These are phyloP conservation scores for Cystofilobasidium macerans DNA, from an alignment of 768 basidiomycete genomes.

Conservation along the genomic window DNA sequence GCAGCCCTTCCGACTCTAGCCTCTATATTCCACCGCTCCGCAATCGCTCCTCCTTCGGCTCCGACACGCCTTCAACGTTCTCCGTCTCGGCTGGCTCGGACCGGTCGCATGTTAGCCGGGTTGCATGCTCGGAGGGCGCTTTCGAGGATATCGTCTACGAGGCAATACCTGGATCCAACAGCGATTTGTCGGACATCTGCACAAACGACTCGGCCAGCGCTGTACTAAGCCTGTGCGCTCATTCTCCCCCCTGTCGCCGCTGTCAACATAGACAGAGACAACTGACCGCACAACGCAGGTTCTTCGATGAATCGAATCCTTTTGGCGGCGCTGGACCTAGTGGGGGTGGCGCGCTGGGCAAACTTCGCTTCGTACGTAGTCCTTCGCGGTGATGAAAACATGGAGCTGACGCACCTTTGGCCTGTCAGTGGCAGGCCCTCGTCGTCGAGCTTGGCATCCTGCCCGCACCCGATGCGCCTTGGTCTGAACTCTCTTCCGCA, in stretches of 20 bases:
- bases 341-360: background rate
- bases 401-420: background rate
- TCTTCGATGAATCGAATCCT: background rate
- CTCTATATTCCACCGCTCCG: no score
- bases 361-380: background rate
- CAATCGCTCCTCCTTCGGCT: no score
- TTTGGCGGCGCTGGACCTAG: background rate
- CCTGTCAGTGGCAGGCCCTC: background rate
- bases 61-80: no score
- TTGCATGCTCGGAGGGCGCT: no score
- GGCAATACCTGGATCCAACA: no score
- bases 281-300: background rate
- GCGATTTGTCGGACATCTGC: background rate
- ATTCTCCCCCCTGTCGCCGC: background rate
- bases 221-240: background rate
- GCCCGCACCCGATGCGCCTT: background rate
- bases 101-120: no score
- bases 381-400: background rate
- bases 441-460: constrained; percentile 1
- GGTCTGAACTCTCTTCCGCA: background rate
- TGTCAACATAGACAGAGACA: background rate
- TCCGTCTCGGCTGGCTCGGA: no score
- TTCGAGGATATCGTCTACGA: no score
- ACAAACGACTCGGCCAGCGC: background rate
- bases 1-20: no score